Evolutionary conservation across 1,284 basidiomycete species (phyloP), one percentile per base, ranked within the genome.

Genomic region (Gomphus bonarii): DNA sequence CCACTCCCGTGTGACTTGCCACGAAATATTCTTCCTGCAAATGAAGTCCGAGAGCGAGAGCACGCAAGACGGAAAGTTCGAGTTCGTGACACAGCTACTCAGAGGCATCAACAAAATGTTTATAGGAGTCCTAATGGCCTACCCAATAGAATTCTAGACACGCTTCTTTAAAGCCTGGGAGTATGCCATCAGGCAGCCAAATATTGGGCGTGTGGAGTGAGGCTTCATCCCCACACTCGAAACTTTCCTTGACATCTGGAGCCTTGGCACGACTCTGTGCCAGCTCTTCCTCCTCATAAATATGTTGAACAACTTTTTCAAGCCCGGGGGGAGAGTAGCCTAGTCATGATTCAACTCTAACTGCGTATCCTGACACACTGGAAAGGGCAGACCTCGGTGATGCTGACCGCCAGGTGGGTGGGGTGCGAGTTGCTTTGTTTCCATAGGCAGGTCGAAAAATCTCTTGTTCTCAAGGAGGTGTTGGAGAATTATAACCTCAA

Each of bases 231-330:
- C 80, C 79, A 44, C 72, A 72, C 55, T 82, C 81, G 61, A 78
- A 82, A 58, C 73, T 79, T 65, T 82, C 80, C 63, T 81, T 81
- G 47, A 75, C 70, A 61, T 81, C 80, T 1, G 75, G 72, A 3
- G 70, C 68, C 31, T 71, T 70, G 16, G 63, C 62, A 11, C 73
- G 68, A 9, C 70, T 63, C 25, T 69, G 64, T 5, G 66, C 67
- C 4, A 75, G 61, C 46, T 73, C 72, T 3, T 69, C 66, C 0
- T 68, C 65, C 51, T 74, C 71, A 59, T 75, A 73, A 18, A 75
- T 61, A 59, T 77, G 71, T 51, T 77, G 75, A 0, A 62, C 59
- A 18, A 78, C 70, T 56, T 77, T 76, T 61, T 80, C 78, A 18
- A 68, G 50, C 1, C 76, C 76, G 6, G 72, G 73, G 2, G 74